These are phyloP conservation scores for Pythium oligandrum DNA, from an alignment of 352 stramenopile species.

Conservation along the genomic window DNA sequence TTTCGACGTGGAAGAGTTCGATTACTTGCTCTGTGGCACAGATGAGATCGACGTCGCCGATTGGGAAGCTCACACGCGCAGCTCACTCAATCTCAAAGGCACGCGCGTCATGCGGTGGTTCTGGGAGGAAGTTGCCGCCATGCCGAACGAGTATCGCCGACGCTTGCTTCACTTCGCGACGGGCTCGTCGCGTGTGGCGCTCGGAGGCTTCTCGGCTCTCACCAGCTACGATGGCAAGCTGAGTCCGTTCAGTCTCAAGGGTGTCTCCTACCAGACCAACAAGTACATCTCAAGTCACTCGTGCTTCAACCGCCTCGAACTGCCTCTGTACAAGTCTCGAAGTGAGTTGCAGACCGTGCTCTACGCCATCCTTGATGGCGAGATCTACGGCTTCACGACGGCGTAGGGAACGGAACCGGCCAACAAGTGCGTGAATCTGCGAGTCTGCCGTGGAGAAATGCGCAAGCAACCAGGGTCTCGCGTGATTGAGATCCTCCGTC, in stretches of 20 bases:
- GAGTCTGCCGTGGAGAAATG: neutral
- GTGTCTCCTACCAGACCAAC: slow-evolving; percentile 20
- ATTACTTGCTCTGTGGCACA: slow-evolving; percentile 94
- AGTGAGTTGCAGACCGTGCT: slow-evolving; percentile 37
- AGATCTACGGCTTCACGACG: slow-evolving; percentile 21
- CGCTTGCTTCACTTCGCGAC: slow-evolving; percentile 76
- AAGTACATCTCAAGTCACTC: slow-evolving; percentile 12
- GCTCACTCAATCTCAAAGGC: slow-evolving; percentile 37
- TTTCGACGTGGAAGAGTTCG: slow-evolving; percentile 96
- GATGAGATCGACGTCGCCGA: slow-evolving; percentile 94
- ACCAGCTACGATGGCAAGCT: slow-evolving; percentile 73
- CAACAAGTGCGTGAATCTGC: neutral
- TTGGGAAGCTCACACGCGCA: slow-evolving; percentile 86
- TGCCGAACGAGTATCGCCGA: slow-evolving; percentile 68
- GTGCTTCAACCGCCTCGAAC: slow-evolving; percentile 62
- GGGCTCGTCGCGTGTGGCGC: slow-evolving; percentile 62
- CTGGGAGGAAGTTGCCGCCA: slow-evolving; percentile 92
- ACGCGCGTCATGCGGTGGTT: slow-evolving; percentile 81
- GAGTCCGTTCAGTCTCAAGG: slow-evolving; percentile 66
- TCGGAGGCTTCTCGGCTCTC: slow-evolving; percentile 57
- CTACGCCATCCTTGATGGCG: slow-evolving; percentile 19
- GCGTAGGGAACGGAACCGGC: slow-evolving; percentile 1
- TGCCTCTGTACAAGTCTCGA: slow-evolving; percentile 81
- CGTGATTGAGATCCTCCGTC: neutral
- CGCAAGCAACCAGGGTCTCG: neutral